phyloP scores from a whole-genome alignment of 2,329 filamentous ascomycete species.

The Neofusicoccum umdonicola region DNA sequence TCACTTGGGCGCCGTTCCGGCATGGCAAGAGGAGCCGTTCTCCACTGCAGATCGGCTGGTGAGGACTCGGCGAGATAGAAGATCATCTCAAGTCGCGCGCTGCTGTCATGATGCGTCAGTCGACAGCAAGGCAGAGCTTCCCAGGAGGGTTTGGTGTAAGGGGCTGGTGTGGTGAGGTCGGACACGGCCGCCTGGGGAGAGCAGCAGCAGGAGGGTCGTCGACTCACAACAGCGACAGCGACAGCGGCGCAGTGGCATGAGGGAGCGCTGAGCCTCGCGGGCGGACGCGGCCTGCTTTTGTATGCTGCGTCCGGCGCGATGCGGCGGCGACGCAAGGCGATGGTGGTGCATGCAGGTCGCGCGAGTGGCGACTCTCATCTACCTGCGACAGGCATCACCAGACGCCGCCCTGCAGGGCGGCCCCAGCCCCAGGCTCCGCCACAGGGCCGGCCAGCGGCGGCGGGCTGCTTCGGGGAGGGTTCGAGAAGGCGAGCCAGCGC shows the following conservation, averaged over 20 bases:
- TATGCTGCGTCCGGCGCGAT: slow-evolving; percentile 9
- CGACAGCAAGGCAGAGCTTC: neutral
- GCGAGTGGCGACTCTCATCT: slow-evolving; percentile 13
- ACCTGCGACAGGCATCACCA: slow-evolving; percentile 10
- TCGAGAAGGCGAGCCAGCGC: neutral
- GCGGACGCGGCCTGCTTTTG: slow-evolving; percentile 10
- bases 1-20: neutral
- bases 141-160: slow-evolving; percentile 1
- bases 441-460: neutral
- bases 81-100: neutral
- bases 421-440: neutral
- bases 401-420: neutral
- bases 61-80: slow-evolving; percentile 4
- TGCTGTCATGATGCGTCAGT: slow-evolving; percentile 10
- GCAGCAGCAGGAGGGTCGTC: neutral
- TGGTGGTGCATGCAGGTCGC: slow-evolving; percentile 1
- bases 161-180: slow-evolving; percentile 3
- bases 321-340: slow-evolving; percentile 2
- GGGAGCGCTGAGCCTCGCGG: neutral
- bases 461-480: neutral
- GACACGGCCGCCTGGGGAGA: neutral
- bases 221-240: neutral
- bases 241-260: neutral
- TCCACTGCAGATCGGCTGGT: slow-evolving; percentile 3
- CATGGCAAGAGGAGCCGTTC: slow-evolving; percentile 1